Evolutionary conservation across 2,329 filamentous ascomycete genomes (phyloP).

Genomic region (Colletotrichum caudatum): DNA sequence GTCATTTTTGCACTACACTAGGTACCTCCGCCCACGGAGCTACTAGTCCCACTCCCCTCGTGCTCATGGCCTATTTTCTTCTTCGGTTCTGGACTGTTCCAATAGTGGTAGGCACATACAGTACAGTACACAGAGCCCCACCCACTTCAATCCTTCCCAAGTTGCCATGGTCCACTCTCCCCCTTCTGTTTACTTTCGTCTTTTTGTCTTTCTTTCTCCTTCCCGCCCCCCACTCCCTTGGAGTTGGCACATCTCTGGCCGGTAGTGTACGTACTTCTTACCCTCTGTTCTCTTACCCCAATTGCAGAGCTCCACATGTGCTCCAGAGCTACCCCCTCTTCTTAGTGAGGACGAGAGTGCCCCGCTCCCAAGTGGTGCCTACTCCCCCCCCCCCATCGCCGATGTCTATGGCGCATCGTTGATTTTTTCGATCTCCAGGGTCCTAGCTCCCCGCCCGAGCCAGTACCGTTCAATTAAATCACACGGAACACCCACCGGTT

Average conservation of each 20-base stretch:
- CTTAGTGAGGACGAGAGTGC: not conserved
- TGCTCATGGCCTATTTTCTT: not conserved
- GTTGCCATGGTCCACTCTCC: not conserved
- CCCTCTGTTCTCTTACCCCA: not conserved
- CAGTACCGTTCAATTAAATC: constrained; percentile 23
- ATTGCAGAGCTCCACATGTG: not conserved
- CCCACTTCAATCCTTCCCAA: not conserved
- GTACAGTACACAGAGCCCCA: not conserved
- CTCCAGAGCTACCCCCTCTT: not conserved
- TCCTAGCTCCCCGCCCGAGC: constrained; percentile 22
- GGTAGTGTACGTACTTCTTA: not conserved
- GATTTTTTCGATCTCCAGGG: constrained; percentile 37
- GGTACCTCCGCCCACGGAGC: no score
- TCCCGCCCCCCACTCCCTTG: not conserved
- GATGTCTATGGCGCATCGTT: constrained; percentile 39
- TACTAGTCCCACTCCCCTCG: not conserved
- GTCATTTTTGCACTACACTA: not conserved
- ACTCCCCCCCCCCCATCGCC: constrained; percentile 25
- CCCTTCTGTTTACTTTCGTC: constrained; percentile 1
- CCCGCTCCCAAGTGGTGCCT: constrained; percentile 33
- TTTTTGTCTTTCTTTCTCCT: not conserved
- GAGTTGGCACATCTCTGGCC: not conserved
- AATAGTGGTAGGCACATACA: not conserved
- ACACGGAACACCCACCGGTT: constrained; percentile 33
- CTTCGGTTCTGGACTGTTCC: not conserved